phyloP scores from a whole-genome alignment of 202 grass and related monocot genomes.

The Zizania palustris region DNA sequence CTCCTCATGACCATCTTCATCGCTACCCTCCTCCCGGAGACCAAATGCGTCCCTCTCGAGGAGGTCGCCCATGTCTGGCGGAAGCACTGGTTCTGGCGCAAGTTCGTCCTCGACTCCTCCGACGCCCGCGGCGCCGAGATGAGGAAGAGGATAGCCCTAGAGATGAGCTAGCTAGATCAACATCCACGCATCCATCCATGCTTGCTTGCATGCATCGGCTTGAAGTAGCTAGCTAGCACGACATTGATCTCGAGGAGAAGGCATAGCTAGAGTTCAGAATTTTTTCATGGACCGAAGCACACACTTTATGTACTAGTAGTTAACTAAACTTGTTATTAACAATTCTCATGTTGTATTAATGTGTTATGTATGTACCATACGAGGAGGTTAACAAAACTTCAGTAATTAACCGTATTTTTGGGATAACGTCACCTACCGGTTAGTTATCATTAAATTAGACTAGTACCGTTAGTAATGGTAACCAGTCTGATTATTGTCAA shows the following conservation, averaged over 20 bases:
- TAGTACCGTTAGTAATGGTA: too few species aligned
- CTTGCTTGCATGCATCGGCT: background rate
- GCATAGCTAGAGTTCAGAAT: background rate
- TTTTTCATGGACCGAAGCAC: too few species aligned
- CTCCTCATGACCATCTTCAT: conserved; percentile 66
- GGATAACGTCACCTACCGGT: too few species aligned
- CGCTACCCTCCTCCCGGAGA: conserved; percentile 58
- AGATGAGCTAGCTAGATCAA: conserved; percentile 60
- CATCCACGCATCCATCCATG: background rate
- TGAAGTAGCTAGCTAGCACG: background rate
- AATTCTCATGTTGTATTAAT: background rate
- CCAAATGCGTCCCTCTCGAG: conserved; percentile 58
- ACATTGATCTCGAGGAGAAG: background rate
- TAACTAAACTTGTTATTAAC: background rate
- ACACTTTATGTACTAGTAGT: background rate
- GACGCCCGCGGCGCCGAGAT: conserved; percentile 49
- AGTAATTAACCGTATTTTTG: too few species aligned
- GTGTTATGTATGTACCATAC: background rate
- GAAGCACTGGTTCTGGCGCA: conserved; percentile 61
- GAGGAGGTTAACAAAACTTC: too few species aligned
- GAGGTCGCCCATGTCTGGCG: conserved; percentile 46
- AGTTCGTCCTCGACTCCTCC: conserved; percentile 40
- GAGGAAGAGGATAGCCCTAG: conserved; percentile 69
- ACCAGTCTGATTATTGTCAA: too few species aligned
- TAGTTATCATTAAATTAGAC: too few species aligned